Evolutionary conservation across 1,284 basidiomycete genomes (phyloP), one percentile per base, ranked within the genome.

Genomic region (Boletellus dicymbophilus): DNA sequence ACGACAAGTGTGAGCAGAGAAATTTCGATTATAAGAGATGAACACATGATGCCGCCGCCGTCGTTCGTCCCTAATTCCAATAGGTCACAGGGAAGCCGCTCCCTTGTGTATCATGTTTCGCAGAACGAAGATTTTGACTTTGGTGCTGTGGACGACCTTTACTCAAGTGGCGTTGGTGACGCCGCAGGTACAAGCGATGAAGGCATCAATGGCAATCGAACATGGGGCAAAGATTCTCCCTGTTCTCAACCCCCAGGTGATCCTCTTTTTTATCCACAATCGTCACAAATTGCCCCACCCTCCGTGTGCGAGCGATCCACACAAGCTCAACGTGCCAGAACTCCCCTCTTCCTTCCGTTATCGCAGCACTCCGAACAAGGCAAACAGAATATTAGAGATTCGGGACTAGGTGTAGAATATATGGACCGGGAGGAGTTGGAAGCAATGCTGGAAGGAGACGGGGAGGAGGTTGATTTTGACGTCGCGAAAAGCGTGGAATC

Each of bases 391-490:
- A 72, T 87, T 30, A 73, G 73, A 42, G 74, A 75, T 31, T 81
- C 82, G 4, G 85, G 85, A 8, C 66, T 88, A 18, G 85, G 82
- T 2, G 73, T 84, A 30, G 85, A 86, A 57, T 60, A 75, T 52
- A 86, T 89, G 84, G 71, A 77, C 51, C 73, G 67, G n/a, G 75
- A 81, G 18, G 84, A 87, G 60, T 68, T 89, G 38, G 73, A 71
- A 26, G 79, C 76, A 21, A 78, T 88, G 76, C 66, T 88, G 27
- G 84, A 85, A 49, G 84, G 75, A 37, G 84, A 85, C 2, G 85
- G 77, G 2, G 81, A 83, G 54, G 85, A 88, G 62, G 78, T 85
- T 26, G 76, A 68, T 21, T 75, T 77, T 57, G 70, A 71, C 34
- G 52, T 68, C 28, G 52, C 60, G 28, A 52, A 34, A 48, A 56